Evolutionary conservation across 108 stramenopile species (phyloP).

Genomic region (Bacterosira constricta): DNA sequence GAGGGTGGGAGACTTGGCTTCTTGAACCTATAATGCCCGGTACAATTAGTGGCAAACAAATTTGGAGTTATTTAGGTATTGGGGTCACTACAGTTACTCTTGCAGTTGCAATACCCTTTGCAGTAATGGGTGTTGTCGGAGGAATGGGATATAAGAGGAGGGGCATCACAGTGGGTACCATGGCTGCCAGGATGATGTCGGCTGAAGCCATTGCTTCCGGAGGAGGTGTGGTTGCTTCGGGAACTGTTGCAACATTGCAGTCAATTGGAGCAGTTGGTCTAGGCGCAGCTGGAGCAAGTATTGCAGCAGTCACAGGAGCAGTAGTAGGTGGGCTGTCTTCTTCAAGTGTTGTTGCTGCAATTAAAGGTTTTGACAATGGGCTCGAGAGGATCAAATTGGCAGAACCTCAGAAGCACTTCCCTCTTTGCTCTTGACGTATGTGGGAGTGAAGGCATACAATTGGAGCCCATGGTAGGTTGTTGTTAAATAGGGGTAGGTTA

Average conservation of each 20-base stretch:
- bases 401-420: not conserved
- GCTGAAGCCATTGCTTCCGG: conserved; percentile 12
- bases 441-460: not conserved
- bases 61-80: conserved; percentile 1
- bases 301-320: not conserved
- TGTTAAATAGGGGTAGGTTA: no score
- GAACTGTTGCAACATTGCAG: conserved; percentile 5
- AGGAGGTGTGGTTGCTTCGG: not conserved
- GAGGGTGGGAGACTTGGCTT: conserved; percentile 5
- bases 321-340: not conserved
- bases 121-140: conserved; percentile 5
- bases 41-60: conserved; percentile 11
- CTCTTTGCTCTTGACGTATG: not conserved
- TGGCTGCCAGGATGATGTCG: conserved; percentile 10
- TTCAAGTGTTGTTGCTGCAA: not conserved
- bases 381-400: not conserved
- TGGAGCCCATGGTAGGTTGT: no score
- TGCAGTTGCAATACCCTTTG: conserved; percentile 12
- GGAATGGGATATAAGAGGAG: not conserved
- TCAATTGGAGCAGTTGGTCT: conserved; percentile 3
- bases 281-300: not conserved
- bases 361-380: not conserved
- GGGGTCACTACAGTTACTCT: not conserved
- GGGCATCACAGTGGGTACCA: not conserved
- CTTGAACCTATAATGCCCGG: conserved; percentile 30